Percentiles rank a stretch among this genome's conserved stretches.
phyloP scores from a whole-genome alignment of 495 filamentous ascomycete species.

The Xylaria castorea region DNA sequence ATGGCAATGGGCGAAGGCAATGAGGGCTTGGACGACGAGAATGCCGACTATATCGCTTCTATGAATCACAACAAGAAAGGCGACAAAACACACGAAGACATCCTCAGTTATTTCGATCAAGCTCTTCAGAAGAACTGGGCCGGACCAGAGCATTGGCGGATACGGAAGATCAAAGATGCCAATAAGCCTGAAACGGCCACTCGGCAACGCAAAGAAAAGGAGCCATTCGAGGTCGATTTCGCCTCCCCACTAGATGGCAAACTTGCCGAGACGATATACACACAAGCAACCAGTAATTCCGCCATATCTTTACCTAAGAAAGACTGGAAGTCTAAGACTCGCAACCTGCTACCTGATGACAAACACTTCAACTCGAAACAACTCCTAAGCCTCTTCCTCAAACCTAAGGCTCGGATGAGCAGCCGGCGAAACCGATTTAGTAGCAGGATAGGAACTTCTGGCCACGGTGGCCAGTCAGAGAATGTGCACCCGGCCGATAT shows the following conservation, averaged over 20 bases:
- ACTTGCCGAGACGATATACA: slow-evolving; percentile 83
- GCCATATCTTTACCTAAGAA: slow-evolving; percentile 86
- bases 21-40: slow-evolving; percentile 65
- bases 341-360: slow-evolving; percentile 94
- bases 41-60: slow-evolving; percentile 72
- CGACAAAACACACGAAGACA: slow-evolving; percentile 81
- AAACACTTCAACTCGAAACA: slow-evolving; percentile 97
- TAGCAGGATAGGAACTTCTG: slow-evolving; percentile 47
- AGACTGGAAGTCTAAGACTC: slow-evolving; percentile 91
- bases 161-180: slow-evolving; percentile 87
- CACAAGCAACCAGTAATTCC: slow-evolving; percentile 78
- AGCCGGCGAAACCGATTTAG: slow-evolving; percentile 50
- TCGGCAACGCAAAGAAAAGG: slow-evolving; percentile 85
- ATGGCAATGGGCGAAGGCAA: slow-evolving; percentile 63
- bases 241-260: slow-evolving; percentile 69
- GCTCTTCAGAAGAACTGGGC: slow-evolving; percentile 96
- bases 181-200: slow-evolving; percentile 64
- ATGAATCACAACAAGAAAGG: slow-evolving; percentile 67
- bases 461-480: slow-evolving; percentile 48
- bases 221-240: slow-evolving; percentile 95
- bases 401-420: slow-evolving; percentile 83
- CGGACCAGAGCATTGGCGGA: slow-evolving; percentile 98
- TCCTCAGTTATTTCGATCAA: slow-evolving; percentile 96
- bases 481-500: slow-evolving; percentile 74
- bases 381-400: slow-evolving; percentile 87